phyloP scores from a whole-genome alignment of 1,284 basidiomycete genomes.

The Irpex sp. region DNA sequence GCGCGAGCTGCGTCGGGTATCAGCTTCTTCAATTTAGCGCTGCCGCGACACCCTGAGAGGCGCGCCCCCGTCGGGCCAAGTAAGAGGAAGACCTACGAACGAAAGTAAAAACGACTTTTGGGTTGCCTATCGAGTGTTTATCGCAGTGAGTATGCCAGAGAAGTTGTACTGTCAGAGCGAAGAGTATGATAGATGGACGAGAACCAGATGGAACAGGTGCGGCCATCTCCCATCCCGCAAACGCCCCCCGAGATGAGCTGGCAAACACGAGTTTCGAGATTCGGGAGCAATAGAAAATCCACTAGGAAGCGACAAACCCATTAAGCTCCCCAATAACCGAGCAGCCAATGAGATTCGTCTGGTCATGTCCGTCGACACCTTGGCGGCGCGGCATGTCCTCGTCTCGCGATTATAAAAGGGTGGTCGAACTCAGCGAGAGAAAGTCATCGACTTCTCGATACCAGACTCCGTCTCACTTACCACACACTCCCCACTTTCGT shows the following conservation, averaged over 20 bases:
- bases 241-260: neutral
- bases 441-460: neutral
- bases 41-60: neutral
- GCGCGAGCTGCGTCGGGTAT: neutral
- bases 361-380: neutral
- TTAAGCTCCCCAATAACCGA: neutral
- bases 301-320: neutral
- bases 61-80: neutral
- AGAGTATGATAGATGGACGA: no score
- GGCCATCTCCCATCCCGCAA: neutral
- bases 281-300: neutral
- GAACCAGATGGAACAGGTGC: no score
- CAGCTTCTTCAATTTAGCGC: neutral
- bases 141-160: neutral
- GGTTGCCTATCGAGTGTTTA: neutral
- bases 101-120: neutral
- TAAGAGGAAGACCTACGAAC: neutral
- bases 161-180: no score
- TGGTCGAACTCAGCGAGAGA: neutral
- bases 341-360: neutral
- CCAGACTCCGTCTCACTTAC: neutral
- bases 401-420: neutral
- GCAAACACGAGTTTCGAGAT: neutral
- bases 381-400: neutral
- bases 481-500: neutral